Evolutionary conservation across 2,329 filamentous ascomycete genomes (phyloP).

Genomic region (Hymenoscyphus scutula): DNA sequence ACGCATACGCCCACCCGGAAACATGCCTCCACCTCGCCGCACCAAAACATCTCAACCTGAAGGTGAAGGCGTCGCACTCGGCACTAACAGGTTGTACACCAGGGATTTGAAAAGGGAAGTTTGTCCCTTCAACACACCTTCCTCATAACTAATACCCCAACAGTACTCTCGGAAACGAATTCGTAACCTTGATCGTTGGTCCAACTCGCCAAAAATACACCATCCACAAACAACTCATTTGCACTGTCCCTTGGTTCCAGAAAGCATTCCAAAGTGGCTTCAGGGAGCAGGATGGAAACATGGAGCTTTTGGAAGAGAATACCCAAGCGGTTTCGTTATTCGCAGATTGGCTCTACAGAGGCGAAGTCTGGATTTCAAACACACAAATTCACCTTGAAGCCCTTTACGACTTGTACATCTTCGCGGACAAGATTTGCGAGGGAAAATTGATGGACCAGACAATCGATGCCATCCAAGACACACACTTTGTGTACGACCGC

Average conservation of each 20-base stretch:
- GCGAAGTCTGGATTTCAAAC: neutral
- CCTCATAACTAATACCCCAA: neutral
- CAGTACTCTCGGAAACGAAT: neutral
- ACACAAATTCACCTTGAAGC: neutral
- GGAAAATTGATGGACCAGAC: neutral
- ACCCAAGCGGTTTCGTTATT: neutral
- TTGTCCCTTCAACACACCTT: neutral
- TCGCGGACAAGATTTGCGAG: constrained; percentile 2
- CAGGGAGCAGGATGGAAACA: neutral
- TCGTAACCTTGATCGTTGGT: neutral
- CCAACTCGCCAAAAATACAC: neutral
- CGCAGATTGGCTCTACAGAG: neutral
- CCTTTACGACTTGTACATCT: neutral
- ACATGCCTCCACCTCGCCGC: too few relatives aligned
- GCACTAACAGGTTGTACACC: neutral
- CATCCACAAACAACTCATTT: neutral
- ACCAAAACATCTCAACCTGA: too few relatives aligned
- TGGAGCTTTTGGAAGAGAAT: neutral
- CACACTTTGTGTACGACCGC: neutral
- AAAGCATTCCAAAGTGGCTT: neutral
- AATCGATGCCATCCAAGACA: neutral
- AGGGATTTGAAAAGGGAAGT: neutral
- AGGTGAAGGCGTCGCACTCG: too few relatives aligned
- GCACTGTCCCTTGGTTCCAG: neutral
- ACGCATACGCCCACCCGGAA: too few relatives aligned